Base-by-base conservation (phyloP, 768 basidiomycete species). In the Leccinum ochraceum region DNA sequence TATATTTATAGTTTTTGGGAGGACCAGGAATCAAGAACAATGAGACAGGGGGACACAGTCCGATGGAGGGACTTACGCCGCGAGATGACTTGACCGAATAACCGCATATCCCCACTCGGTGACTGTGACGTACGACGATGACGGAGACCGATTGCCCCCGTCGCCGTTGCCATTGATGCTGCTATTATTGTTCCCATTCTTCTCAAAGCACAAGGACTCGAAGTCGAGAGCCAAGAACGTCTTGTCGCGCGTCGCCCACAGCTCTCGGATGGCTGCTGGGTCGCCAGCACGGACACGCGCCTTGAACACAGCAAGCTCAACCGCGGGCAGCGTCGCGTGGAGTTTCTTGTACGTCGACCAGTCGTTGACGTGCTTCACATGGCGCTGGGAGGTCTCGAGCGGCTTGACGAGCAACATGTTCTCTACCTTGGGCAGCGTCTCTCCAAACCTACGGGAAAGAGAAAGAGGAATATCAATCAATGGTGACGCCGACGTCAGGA, bases 51-150 rank as follows among this genome's bases (percentile, higher is more conserved):
- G n/a, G 44, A 20, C 44, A 46, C 11, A 46, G 1, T 46, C 3
- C 20, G 44, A 46, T 46, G 44, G 20, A 42, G 50, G 13, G 17
- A 80, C 88, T 71, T 68, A 91, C 88, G 82, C 79, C 59, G 87
- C 82, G 42, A 94, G 74, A 75, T 88, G 85, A 0, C 83, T 84
- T 66, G 89, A 91, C 28, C 90, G 78, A 50, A 91, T 81, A 11
- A 88, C 88, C 30, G 92, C 88, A 75, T 93, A 93, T 1, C 91
- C 91, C 85, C 87, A 93, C 72, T 92, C 92, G 52, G 91, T 69
- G 63, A 22, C 3, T 46, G 44, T 46, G 44, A 20, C 44, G 44
- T 44, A 46, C 44, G 44, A 20, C 11, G 44, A 20, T 9, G 17
- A 42, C 8, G 2, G 20, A 46, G 44, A 46, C 20, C 37, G 37